Evolutionary conservation across 73 alveolate species (phyloP).

Genomic region (Strombidium stylifer): DNA sequence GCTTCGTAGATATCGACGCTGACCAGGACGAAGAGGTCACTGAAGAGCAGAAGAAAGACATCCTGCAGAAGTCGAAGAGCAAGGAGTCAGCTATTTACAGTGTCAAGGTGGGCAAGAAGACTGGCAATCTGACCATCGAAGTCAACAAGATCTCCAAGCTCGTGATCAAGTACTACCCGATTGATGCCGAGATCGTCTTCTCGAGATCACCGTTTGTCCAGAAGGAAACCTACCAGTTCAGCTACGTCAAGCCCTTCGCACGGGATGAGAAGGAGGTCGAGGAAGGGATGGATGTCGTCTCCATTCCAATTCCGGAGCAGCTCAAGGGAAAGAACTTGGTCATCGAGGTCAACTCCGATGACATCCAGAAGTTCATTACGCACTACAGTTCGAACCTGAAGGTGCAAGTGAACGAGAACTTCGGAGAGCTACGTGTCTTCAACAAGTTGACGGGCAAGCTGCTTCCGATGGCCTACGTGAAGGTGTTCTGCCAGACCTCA

Average conservation of each 20-base stretch:
- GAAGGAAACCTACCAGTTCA: conserved; percentile 58
- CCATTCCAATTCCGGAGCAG: conserved; percentile 66
- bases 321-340: conserved; percentile 64
- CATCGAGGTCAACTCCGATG: conserved; percentile 71
- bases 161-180: conserved; percentile 63
- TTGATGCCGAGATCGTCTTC: conserved; percentile 83
- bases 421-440: conserved; percentile 82
- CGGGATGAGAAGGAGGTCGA: not conserved
- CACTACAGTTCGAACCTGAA: conserved; percentile 71
- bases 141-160: conserved; percentile 57
- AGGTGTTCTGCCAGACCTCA: conserved; percentile 74
- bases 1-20: conserved; percentile 54
- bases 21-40: conserved; percentile 52
- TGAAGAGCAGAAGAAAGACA: conserved; percentile 35
- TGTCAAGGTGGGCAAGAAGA: conserved; percentile 61
- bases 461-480: conserved; percentile 77
- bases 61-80: conserved; percentile 43
- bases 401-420: conserved; percentile 62
- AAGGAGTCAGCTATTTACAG: conserved; percentile 48
- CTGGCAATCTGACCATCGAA: conserved; percentile 33
- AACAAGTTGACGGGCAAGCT: conserved; percentile 45
- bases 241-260: conserved; percentile 55
- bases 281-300: not conserved
- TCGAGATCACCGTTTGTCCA: conserved; percentile 76
- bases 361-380: conserved; percentile 56